These are phyloP conservation scores for Aspergillus quadricinctus DNA, from an alignment of 2,329 filamentous ascomycete genomes.

Conservation along the genomic window DNA sequence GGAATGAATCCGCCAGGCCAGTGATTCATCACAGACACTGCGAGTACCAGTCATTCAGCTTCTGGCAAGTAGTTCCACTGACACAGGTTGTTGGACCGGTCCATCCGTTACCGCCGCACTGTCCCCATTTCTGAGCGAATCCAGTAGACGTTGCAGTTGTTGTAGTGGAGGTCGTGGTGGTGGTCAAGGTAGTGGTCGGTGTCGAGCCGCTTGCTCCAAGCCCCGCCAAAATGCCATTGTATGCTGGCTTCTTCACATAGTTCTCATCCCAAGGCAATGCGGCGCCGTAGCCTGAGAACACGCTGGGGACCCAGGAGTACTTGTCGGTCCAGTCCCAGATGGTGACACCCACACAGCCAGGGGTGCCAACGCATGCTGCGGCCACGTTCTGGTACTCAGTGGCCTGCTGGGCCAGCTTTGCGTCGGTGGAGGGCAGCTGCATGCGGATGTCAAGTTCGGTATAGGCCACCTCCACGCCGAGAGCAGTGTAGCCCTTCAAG, in stretches of 20 bases:
- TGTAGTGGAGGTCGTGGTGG: slow-evolving; percentile 3
- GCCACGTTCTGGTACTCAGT: slow-evolving; percentile 29
- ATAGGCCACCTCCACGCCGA: slow-evolving; percentile 43
- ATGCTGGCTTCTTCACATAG: slow-evolving; percentile 46
- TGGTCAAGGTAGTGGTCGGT: slow-evolving; percentile 9
- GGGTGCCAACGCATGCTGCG: slow-evolving; percentile 26
- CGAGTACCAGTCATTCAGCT: slow-evolving; percentile 26
- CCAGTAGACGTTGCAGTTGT: slow-evolving; percentile 1
- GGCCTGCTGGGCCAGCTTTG: slow-evolving; percentile 26
- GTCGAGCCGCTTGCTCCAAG: slow-evolving; percentile 15
- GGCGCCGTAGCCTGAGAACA: slow-evolving; percentile 40
- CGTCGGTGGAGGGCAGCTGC: slow-evolving; percentile 23
- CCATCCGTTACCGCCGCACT: slow-evolving; percentile 28
- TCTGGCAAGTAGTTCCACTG: slow-evolving; percentile 23
- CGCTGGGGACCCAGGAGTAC: slow-evolving; percentile 44
- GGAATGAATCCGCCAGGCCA: background rate
- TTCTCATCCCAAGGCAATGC: slow-evolving; percentile 46
- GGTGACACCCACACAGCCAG: slow-evolving; percentile 32
- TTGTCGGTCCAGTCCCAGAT: slow-evolving; percentile 44
- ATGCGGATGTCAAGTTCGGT: slow-evolving; percentile 49
- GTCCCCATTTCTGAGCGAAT: slow-evolving; percentile 19
- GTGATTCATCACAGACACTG: slow-evolving; percentile 21
- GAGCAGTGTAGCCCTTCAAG: slow-evolving; percentile 34
- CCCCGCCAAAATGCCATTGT: slow-evolving; percentile 30
- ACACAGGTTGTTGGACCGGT: slow-evolving; percentile 24